Evolutionary conservation across 73 alveolate species (phyloP).

Genomic region (Blepharisma japonicum): DNA sequence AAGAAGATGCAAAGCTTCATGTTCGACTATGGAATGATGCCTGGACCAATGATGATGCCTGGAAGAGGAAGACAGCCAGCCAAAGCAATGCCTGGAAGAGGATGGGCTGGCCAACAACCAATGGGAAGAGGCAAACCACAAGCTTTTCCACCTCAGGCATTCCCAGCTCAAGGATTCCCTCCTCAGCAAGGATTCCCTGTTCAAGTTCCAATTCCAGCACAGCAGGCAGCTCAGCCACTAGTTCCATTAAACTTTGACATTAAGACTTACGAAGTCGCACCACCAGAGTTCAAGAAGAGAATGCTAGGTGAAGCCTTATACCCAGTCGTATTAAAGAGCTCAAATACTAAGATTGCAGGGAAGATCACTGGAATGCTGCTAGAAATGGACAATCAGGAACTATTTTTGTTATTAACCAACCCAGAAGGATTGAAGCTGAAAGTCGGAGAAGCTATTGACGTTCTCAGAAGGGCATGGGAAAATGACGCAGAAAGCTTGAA

Average conservation of each 20-base stretch:
- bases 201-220: not conserved
- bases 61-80: not conserved
- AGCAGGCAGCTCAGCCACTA: not conserved
- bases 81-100: not conserved
- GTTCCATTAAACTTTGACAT: not conserved
- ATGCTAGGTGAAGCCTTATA: slow-evolving; percentile 20
- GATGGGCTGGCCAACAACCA: not conserved
- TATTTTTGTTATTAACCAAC: not conserved
- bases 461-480: slow-evolving; percentile 12
- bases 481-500: not conserved
- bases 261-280: not conserved
- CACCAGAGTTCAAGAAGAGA: not conserved
- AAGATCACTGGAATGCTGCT: slow-evolving; percentile 45
- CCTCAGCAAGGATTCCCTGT: not conserved
- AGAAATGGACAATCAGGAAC: slow-evolving; percentile 30
- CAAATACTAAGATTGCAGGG: slow-evolving; percentile 19
- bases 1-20: not conserved
- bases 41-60: not conserved
- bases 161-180: too few species aligned
- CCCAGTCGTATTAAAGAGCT: not conserved
- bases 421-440: not conserved
- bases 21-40: not conserved
- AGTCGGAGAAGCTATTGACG: slow-evolving; percentile 19
- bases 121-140: not conserved
- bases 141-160: not conserved